Evolutionary conservation across 78 protist species (phyloP).

Genomic region (Polysphondylium violaceum): DNA sequence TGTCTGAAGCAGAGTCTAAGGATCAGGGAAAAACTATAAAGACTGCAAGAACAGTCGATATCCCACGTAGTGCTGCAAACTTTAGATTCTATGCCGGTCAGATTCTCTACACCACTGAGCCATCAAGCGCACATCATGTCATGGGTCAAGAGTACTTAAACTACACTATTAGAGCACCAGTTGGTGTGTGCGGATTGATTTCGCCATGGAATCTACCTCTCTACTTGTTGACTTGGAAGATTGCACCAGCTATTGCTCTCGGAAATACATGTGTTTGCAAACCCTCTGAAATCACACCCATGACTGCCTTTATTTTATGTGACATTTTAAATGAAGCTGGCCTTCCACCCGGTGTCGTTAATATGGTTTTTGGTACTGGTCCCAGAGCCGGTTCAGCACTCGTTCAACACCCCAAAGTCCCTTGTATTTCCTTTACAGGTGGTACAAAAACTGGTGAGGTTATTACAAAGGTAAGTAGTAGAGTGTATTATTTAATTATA

Average conservation of each 20-base stretch:
- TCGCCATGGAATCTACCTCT: slow-evolving; percentile 97
- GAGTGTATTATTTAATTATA: neutral
- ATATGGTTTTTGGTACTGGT: slow-evolving; percentile 89
- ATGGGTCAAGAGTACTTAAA: slow-evolving; percentile 74
- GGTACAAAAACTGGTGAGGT: slow-evolving; percentile 90
- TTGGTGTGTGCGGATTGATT: slow-evolving; percentile 92
- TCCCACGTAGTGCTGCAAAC: slow-evolving; percentile 76
- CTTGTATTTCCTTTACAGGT: slow-evolving; percentile 92
- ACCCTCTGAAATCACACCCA: slow-evolving; percentile 91
- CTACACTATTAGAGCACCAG: slow-evolving; percentile 82
- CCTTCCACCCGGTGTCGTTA: slow-evolving; percentile 91
- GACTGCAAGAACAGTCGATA: slow-evolving; percentile 84
- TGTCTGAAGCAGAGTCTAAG: slow-evolving; percentile 82
- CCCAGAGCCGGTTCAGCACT: slow-evolving; percentile 73
- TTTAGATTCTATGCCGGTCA: slow-evolving; percentile 89
- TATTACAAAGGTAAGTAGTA: slow-evolving; percentile 13
- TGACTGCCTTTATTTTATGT: slow-evolving; percentile 84
- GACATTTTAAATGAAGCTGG: slow-evolving; percentile 69
- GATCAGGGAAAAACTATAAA: slow-evolving; percentile 88
- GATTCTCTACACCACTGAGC: slow-evolving; percentile 63
- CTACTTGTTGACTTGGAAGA: slow-evolving; percentile 94
- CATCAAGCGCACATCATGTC: neutral
- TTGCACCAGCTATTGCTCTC: slow-evolving; percentile 94
- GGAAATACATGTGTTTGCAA: slow-evolving; percentile 89
- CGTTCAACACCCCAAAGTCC: slow-evolving; percentile 83